Evolutionary conservation across 345 rosid genomes (phyloP).

Genomic region (Lepidium didymum): DNA sequence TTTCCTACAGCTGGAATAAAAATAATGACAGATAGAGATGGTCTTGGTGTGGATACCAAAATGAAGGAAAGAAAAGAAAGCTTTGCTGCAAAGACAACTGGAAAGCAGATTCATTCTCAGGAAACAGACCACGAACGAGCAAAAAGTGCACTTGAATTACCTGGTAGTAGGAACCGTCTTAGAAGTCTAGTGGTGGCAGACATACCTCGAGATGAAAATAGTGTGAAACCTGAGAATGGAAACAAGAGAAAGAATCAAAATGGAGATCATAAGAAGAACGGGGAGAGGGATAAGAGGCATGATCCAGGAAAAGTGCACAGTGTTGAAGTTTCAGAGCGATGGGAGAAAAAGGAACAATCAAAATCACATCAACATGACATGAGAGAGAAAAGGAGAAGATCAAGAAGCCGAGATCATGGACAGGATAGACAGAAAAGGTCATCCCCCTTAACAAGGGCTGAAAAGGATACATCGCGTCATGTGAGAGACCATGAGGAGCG

Average conservation of each 20-base stretch:
- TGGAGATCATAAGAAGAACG: conserved; percentile 37
- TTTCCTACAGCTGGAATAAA: not conserved
- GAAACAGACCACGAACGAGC: conserved; percentile 29
- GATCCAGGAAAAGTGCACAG: conserved; percentile 40
- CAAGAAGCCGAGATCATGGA: conserved; percentile 59
- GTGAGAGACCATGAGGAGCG: conserved; percentile 40
- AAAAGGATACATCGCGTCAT: conserved; percentile 37
- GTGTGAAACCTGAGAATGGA: conserved; percentile 39
- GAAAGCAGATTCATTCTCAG: conserved; percentile 28
- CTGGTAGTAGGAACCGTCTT: conserved; percentile 37
- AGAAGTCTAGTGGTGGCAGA: conserved; percentile 40
- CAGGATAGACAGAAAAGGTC: conserved; percentile 48
- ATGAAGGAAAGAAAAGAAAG: not conserved
- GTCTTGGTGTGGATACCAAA: conserved; percentile 7
- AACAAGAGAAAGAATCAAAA: conserved; percentile 42
- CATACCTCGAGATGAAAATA: conserved; percentile 31
- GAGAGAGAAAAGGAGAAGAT: conserved; percentile 54
- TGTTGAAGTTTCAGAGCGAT: conserved; percentile 41
- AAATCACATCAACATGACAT: conserved; percentile 43
- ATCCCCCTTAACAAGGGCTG: conserved; percentile 47
- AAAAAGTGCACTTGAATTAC: conserved; percentile 31
- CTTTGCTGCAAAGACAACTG: conserved; percentile 13
- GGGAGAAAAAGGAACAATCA: conserved; percentile 44
- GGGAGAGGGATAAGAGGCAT: conserved; percentile 37
- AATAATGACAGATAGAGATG: conserved; percentile 14